Percentiles rank a stretch among this genome's conserved stretches.
These are phyloP conservation scores for Leucaena leucocephala DNA, from an alignment of 306 rosid species.

Conservation along the genomic window DNA sequence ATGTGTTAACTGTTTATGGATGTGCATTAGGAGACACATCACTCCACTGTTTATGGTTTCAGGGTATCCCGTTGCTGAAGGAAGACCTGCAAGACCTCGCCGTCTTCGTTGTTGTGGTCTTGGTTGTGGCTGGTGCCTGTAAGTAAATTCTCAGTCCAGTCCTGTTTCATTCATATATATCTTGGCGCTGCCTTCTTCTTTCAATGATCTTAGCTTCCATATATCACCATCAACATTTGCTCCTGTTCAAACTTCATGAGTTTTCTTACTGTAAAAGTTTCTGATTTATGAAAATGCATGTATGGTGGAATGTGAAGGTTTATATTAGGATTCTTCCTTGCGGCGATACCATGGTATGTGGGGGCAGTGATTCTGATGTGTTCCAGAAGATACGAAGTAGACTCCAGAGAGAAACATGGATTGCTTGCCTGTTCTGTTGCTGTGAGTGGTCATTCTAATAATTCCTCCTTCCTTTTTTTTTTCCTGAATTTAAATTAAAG, in stretches of 20 bases:
- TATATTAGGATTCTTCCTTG: slow-evolving; percentile 80
- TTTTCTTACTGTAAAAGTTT: neutral
- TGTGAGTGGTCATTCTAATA: slow-evolving; percentile 63
- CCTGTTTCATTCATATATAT: neutral
- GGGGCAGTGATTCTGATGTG: slow-evolving; percentile 71
- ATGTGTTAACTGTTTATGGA: neutral
- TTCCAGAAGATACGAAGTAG: slow-evolving; percentile 47
- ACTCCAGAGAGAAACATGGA: slow-evolving; percentile 91
- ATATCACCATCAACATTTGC: neutral
- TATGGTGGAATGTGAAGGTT: slow-evolving; percentile 58
- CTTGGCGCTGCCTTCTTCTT: neutral
- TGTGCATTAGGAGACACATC: slow-evolving; percentile 1
- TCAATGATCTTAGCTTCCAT: neutral
- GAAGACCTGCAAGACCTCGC: slow-evolving; percentile 72
- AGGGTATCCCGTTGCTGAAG: slow-evolving; percentile 90
- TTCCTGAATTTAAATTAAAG: neutral
- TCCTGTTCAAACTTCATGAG: neutral
- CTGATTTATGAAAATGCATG: slow-evolving; percentile 4
- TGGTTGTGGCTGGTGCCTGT: slow-evolving; percentile 90
- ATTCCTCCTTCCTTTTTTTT: neutral
- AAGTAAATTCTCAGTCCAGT: slow-evolving; percentile 44
- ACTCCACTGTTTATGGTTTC: slow-evolving; percentile 43
- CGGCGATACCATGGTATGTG: slow-evolving; percentile 79
- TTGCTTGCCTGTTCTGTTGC: slow-evolving; percentile 72
- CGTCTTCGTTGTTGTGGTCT: slow-evolving; percentile 92